phyloP scores from a whole-genome alignment of 2,329 filamentous ascomycete species.

The Colletotrichum truncatum region DNA sequence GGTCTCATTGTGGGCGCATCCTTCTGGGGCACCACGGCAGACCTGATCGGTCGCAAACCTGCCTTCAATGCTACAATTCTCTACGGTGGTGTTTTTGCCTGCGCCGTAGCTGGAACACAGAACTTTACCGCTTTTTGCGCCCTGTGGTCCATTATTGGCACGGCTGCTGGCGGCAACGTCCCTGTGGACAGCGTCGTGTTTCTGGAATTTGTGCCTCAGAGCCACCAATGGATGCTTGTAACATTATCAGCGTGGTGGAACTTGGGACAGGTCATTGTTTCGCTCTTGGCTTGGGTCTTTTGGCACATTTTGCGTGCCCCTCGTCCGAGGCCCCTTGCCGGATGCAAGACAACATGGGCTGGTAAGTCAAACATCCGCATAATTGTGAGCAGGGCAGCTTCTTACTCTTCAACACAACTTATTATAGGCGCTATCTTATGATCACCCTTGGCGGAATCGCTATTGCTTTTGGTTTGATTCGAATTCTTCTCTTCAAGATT shows the following conservation, averaged over 20 bases:
- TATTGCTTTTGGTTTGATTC: conserved; percentile 51
- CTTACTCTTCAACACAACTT: too few species aligned
- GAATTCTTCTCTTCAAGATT: conserved; percentile 57
- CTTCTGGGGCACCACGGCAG: conserved; percentile 53
- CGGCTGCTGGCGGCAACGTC: conserved; percentile 57
- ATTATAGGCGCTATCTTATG: conserved; percentile 50
- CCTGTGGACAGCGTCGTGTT: conserved; percentile 62
- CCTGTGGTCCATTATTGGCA: conserved; percentile 61
- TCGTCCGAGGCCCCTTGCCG: conserved; percentile 44
- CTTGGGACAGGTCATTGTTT: conserved; percentile 57
- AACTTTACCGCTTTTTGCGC: conserved; percentile 65
- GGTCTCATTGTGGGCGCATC: conserved; percentile 55
- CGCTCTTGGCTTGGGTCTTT: conserved; percentile 55
- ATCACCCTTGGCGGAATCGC: conserved; percentile 55
- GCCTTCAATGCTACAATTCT: conserved; percentile 57
- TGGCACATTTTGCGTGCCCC: conserved; percentile 51
- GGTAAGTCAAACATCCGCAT: conserved; percentile 39
- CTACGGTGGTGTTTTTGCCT: conserved; percentile 61
- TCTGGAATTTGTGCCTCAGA: conserved; percentile 58
- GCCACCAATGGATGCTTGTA: conserved; percentile 57
- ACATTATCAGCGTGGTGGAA: conserved; percentile 60
- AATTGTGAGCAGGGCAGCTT: too few species aligned
- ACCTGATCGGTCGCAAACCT: conserved; percentile 50
- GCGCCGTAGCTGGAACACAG: conserved; percentile 64
- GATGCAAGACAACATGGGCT: conserved; percentile 56